phyloP scores from a whole-genome alignment of 495 filamentous ascomycete species.

The Tirmania nivea region DNA sequence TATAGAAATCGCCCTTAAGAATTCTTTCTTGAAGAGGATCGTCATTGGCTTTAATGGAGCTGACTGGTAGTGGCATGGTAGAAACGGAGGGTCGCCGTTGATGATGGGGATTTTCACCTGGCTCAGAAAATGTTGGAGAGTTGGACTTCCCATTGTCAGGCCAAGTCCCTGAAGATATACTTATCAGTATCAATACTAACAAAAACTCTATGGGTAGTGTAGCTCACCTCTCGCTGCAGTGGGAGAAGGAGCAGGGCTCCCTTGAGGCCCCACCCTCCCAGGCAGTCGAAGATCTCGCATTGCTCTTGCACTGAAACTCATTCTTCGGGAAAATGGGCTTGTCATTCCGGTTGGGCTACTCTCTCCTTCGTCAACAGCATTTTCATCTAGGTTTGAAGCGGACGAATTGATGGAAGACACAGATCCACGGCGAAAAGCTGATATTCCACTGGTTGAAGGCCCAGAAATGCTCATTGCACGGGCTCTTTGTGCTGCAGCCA shows the following conservation, averaged over 20 bases:
- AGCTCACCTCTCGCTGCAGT: conserved; percentile 16
- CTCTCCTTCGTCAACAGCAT: conserved; percentile 56
- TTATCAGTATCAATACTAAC: too few species aligned
- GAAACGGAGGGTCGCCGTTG: conserved; percentile 15
- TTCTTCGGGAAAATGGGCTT: conserved; percentile 52
- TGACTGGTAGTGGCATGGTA: conserved; percentile 22
- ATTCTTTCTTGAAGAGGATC: conserved; percentile 93
- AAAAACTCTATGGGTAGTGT: neutral
- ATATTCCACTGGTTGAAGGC: conserved; percentile 35
- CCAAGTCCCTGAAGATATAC: too few species aligned
- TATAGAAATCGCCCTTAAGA: conserved; percentile 89
- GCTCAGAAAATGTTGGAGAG: neutral
- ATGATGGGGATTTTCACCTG: conserved; percentile 10
- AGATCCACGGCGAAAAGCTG: conserved; percentile 46
- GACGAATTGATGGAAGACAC: conserved; percentile 47
- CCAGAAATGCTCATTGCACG: conserved; percentile 77
- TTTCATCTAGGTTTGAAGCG: conserved; percentile 65
- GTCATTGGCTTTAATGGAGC: conserved; percentile 32
- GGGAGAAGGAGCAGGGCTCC: conserved; percentile 4
- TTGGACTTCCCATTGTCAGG: neutral
- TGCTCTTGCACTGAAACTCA: conserved; percentile 81
- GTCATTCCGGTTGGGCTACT: conserved; percentile 32
- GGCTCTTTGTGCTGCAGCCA: conserved; percentile 44
- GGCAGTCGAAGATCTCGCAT: conserved; percentile 42
- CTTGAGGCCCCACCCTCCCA: conserved; percentile 1